Evolutionary conservation across 2,329 filamentous ascomycete genomes (phyloP), one percentile per base, ranked within the genome.

Genomic region (Fusarium sp.): DNA sequence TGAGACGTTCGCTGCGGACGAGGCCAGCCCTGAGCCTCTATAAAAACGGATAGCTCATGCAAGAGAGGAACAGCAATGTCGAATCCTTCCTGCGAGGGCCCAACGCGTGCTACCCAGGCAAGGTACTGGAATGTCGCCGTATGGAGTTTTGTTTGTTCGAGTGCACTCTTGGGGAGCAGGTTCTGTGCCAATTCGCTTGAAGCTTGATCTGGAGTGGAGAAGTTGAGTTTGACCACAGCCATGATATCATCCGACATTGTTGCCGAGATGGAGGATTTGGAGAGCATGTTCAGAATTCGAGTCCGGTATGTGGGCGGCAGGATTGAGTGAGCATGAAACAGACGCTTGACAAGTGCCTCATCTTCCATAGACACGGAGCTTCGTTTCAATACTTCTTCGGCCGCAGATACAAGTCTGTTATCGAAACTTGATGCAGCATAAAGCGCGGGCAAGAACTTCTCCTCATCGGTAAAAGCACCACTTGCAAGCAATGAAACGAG

Each of bases 331-430:
- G 95, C 87, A 8, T 87, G 83, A 76, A 95, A 95, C 6, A 98
- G 85, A 22, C 88, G 85, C 63, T 88, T 84, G 7, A 97, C 86
- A 5, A 95, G 82, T 2, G 81, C 75, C 15, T 85, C 77, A 70
- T 94, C 88, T 80, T 98, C 96, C 32, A 98, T 84, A 14, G 93
- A 90, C 14, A 93, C 89, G 4, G 90, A 88, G 36, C 90, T 93
- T 73, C 95, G 88, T 82, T 98, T 99, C 73, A 98, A 83, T 55
- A 97, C 89, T 77, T 98, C 95, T 64, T 98, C 94, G 1, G 94
- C 96, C n/a, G 94, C 85, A n/a, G 93, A 90, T 17, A 93, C 91
- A 42, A 98, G 91, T 14, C 92, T 89, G 41, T 92, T 94, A 74
- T 98, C 96, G 3, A 91, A 85, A 82, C 95, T 95, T 1, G 94